Conservation (phyloP, 192 early-diverging fungal genomes). For the Globomyces pollinis-pini region DNA sequence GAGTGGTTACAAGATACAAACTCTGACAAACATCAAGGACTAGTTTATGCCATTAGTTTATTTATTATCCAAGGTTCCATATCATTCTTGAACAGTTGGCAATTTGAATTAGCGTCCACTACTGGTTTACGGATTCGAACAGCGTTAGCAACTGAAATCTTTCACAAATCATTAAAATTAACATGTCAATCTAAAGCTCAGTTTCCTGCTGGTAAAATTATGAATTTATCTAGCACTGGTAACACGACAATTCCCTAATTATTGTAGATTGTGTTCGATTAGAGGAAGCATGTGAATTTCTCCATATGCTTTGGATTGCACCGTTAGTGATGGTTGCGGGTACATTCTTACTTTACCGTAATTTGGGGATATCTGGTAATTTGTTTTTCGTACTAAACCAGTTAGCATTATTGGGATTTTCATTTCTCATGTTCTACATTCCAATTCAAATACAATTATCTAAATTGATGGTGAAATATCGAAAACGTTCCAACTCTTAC, state of each 20-base stretch:
- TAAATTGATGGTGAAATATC: background rate
- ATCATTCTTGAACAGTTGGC: background rate
- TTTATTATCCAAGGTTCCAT: background rate
- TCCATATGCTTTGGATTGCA: background rate
- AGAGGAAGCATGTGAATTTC: background rate
- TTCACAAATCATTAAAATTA: background rate
- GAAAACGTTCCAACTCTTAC: background rate
- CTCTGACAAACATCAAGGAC: background rate
- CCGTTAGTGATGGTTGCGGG: background rate
- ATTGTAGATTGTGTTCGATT: background rate
- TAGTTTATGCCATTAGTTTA: background rate
- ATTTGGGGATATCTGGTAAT: background rate
- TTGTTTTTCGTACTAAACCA: background rate
- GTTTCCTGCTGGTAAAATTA: constrained; percentile 5
- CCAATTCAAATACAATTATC: constrained; percentile 3
- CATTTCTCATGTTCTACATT: background rate
- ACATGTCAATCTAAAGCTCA: background rate
- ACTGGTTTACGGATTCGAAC: background rate
- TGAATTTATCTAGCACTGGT: background rate
- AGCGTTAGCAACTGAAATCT: background rate
- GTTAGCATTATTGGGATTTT: background rate
- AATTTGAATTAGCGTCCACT: background rate
- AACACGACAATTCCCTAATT: background rate
- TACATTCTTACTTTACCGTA: background rate
- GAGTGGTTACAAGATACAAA: background rate